These are phyloP conservation scores for Aspergillus indologenus DNA, from an alignment of 495 filamentous ascomycete genomes.

Conservation along the genomic window DNA sequence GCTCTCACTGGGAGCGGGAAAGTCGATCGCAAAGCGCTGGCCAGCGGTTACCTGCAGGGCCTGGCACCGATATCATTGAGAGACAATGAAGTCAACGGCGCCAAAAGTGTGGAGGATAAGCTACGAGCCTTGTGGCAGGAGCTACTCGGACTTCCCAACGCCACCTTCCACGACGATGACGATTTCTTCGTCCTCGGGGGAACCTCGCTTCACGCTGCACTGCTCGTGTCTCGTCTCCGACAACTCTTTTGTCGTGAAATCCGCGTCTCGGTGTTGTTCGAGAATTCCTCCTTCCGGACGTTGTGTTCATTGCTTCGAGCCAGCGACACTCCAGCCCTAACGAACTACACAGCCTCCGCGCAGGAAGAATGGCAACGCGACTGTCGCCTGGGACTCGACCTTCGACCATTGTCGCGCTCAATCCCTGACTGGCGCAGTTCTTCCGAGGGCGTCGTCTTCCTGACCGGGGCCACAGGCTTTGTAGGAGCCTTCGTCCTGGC, in stretches of 20 bases:
- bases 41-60: background rate
- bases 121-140: background rate
- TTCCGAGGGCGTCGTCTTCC: conserved; percentile 12
- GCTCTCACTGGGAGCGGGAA: conserved; percentile 19
- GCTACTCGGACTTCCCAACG: background rate
- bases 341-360: background rate
- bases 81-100: background rate
- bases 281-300: conserved; percentile 5
- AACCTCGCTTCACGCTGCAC: conserved; percentile 13
- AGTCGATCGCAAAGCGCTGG: conserved; percentile 18
- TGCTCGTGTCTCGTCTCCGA: conserved; percentile 3
- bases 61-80: background rate
- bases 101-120: background rate
- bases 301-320: background rate
- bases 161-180: background rate
- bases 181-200: conserved; percentile 15
- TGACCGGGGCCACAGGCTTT: conserved; percentile 16
- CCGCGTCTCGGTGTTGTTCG: background rate
- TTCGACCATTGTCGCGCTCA: background rate
- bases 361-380: conserved; percentile 1
- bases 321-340: background rate
- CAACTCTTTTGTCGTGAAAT: background rate
- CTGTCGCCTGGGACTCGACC: background rate
- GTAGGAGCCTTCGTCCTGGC: conserved; percentile 11
- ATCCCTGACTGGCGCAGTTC: conserved; percentile 6